Percentiles rank a stretch among this genome's conserved stretches.
These are phyloP conservation scores for Podospora pseudocomata DNA, from an alignment of 495 filamentous ascomycete genomes.

Conservation along the genomic window DNA sequence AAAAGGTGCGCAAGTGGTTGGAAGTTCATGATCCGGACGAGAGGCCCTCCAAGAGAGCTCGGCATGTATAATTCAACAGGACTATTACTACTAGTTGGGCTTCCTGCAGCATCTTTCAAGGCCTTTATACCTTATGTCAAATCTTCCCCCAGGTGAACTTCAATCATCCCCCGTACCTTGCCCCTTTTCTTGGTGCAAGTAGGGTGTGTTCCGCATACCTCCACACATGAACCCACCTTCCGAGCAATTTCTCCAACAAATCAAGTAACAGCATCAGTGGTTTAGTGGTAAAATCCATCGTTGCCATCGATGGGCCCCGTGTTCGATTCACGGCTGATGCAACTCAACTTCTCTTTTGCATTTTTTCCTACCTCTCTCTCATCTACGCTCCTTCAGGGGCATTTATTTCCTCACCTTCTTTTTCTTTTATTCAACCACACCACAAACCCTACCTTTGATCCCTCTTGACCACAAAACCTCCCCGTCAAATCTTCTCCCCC, in stretches of 20 bases:
- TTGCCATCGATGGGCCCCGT: slow-evolving; percentile 53
- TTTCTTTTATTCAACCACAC: background rate
- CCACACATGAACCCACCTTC: background rate
- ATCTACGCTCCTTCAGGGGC: background rate
- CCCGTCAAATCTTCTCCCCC: slow-evolving; percentile 42
- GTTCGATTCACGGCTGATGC: slow-evolving; percentile 49
- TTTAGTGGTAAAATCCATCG: slow-evolving; percentile 53
- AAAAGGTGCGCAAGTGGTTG: too few relatives aligned
- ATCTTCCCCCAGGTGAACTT: too few relatives aligned
- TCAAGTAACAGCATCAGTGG: slow-evolving; percentile 30
- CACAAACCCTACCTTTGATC: background rate
- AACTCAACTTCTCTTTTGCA: background rate
- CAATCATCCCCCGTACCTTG: too few relatives aligned
- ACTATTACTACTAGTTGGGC: too few relatives aligned
- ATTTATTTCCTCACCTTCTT: background rate
- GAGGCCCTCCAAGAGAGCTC: too few relatives aligned
- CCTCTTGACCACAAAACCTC: background rate
- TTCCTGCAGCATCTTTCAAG: too few relatives aligned
- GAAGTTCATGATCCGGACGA: too few relatives aligned
- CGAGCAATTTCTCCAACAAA: background rate
- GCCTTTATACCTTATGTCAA: too few relatives aligned
- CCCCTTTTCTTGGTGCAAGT: too few relatives aligned
- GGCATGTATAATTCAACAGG: too few relatives aligned
- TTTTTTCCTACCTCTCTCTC: background rate
- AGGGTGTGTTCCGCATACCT: background rate